These are phyloP conservation scores for Articulospora tetracladia DNA, from an alignment of 495 filamentous ascomycete genomes.

Conservation along the genomic window DNA sequence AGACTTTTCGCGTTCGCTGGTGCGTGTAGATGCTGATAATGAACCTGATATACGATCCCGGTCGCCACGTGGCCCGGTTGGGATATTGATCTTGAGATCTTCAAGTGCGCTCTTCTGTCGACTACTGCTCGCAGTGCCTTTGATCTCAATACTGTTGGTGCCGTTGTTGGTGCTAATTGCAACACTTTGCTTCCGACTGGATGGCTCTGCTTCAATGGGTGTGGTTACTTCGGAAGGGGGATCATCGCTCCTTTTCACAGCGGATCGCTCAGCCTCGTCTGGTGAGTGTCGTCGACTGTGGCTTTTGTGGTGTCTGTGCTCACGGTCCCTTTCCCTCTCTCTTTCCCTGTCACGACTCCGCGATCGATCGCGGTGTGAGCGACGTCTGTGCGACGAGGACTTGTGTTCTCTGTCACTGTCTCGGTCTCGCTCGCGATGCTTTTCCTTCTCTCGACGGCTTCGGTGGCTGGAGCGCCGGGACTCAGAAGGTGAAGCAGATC, in stretches of 20 bases:
- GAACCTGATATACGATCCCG: conserved; percentile 3
- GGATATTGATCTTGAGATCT: conserved; percentile 24
- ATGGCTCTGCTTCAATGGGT: conserved; percentile 32
- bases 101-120: conserved; percentile 35
- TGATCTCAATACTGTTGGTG: conserved; percentile 34
- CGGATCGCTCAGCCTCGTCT: conserved; percentile 34
- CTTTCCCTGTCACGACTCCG: conserved; percentile 18
- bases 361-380: neutral
- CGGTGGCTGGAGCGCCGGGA: conserved; percentile 25
- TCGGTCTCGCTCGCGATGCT: conserved; percentile 37
- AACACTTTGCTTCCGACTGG: conserved; percentile 29
- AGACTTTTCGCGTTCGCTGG: conserved; percentile 20
- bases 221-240: conserved; percentile 35
- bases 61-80: conserved; percentile 25
- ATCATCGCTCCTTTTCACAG: conserved; percentile 14
- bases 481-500: conserved; percentile 23
- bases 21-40: conserved; percentile 18
- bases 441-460: conserved; percentile 38
- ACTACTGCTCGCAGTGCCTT: conserved; percentile 28
- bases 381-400: neutral
- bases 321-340: conserved; percentile 38
- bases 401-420: conserved; percentile 25
- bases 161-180: neutral
- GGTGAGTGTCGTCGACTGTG: conserved; percentile 38
- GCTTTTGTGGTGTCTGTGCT: conserved; percentile 28